These are phyloP conservation scores for Scutellaria galericulata DNA, from an alignment of 257 asterid genomes.

Conservation along the genomic window DNA sequence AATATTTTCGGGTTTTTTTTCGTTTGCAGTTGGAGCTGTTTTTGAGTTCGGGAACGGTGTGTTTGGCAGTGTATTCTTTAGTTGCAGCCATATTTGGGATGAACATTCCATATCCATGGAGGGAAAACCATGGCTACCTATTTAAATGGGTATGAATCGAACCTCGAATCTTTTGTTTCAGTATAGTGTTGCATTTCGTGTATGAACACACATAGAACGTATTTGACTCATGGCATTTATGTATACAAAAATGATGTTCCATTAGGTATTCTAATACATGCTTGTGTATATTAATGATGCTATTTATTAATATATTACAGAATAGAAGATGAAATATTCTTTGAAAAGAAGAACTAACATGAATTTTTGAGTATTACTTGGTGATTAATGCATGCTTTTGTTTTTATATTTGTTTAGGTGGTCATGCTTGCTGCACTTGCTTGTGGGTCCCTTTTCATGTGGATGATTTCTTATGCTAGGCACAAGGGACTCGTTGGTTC, in stretches of 20 bases:
- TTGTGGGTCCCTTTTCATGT: conserved; percentile 63
- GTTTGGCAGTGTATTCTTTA: conserved; percentile 69
- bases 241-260: neutral
- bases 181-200: neutral
- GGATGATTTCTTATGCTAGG: conserved; percentile 74
- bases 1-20: neutral
- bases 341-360: too few relatives aligned
- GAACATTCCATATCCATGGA: conserved; percentile 88
- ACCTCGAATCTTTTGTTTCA: neutral
- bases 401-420: conserved; percentile 53
- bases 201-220: neutral
- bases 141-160: conserved; percentile 75
- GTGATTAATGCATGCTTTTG: too few relatives aligned
- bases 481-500: conserved; percentile 75
- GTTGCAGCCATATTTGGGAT: conserved; percentile 92
- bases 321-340: too few relatives aligned
- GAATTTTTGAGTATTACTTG: too few relatives aligned
- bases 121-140: conserved; percentile 60
- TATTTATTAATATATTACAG: too few relatives aligned
- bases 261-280: too few relatives aligned
- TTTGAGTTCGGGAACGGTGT: conserved; percentile 80
- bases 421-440: conserved; percentile 61
- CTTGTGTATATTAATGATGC: too few relatives aligned
- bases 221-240: neutral
- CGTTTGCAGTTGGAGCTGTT: conserved; percentile 85